phyloP scores from a whole-genome alignment of 352 stramenopile species.

The Globisporangium yorkense region DNA sequence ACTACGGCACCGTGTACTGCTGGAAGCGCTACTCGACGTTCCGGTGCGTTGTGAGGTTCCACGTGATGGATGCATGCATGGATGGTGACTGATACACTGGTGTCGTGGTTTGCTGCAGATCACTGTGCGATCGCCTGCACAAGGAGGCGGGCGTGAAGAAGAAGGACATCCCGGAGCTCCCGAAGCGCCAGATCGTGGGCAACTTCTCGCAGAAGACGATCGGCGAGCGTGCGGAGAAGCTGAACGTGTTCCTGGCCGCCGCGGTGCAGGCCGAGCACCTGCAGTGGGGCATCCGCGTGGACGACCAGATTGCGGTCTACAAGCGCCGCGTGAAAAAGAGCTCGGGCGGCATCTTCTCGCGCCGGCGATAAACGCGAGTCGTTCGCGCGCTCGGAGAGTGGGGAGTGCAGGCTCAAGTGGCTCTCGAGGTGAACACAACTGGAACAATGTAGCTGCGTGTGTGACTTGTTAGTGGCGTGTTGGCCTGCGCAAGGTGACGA shows the following conservation, averaged over 20 bases:
- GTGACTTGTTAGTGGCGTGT: not conserved
- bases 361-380: conserved; percentile 47
- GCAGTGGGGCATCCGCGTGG: conserved; percentile 85
- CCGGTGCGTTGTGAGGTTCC: conserved; percentile 30
- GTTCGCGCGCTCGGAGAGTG: not conserved
- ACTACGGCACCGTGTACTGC: conserved; percentile 85
- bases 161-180: conserved; percentile 79
- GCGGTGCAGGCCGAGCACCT: conserved; percentile 75
- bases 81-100: too few relatives aligned
- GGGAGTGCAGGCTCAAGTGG: not conserved
- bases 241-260: conserved; percentile 77
- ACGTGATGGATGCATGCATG: too few relatives aligned
- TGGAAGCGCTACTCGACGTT: conserved; percentile 89
- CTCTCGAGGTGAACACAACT: not conserved
- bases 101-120: conserved; percentile 21
- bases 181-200: conserved; percentile 75
- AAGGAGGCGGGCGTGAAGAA: conserved; percentile 82
- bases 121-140: conserved; percentile 76
- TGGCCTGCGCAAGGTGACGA: not conserved
- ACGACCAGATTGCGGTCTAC: conserved; percentile 87
- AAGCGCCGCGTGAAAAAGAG: conserved; percentile 79
- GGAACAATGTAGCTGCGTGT: conserved; percentile 4
- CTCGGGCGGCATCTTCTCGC: conserved; percentile 51
- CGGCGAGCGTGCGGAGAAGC: conserved; percentile 77
- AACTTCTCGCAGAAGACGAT: conserved; percentile 84